Evolutionary conservation across 1,284 basidiomycete genomes (phyloP).

Genomic region (Boletus calvinii): DNA sequence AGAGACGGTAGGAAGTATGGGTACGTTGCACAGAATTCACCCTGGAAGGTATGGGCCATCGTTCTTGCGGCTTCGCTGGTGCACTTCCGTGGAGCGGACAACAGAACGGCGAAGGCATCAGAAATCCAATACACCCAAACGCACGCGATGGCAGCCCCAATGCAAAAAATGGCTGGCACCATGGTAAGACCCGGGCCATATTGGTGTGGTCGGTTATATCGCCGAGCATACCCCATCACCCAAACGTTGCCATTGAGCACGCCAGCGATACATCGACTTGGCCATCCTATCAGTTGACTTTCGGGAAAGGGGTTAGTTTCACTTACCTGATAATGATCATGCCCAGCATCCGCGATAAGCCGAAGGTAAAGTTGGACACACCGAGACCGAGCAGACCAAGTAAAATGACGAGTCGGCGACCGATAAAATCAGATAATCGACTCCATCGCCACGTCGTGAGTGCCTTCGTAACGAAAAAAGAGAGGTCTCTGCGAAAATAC

Average conservation of each 20-base stretch:
- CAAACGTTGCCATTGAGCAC: conserved; percentile 38
- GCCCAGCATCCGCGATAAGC: conserved; percentile 65
- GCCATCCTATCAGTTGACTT: conserved; percentile 1
- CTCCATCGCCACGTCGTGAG: conserved; percentile 72
- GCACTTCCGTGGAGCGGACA: conserved; percentile 50
- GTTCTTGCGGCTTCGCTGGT: conserved; percentile 46
- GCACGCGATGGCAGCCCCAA: conserved; percentile 29
- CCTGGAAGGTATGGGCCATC: conserved; percentile 43
- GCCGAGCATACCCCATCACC: conserved; percentile 44
- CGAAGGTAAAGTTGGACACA: conserved; percentile 69
- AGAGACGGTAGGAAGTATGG: conserved; percentile 59
- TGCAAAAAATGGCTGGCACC: conserved; percentile 24
- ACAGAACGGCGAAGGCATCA: conserved; percentile 49
- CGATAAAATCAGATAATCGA: conserved; percentile 65
- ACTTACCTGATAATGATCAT: conserved; percentile 57
- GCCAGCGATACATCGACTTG: conserved; percentile 36
- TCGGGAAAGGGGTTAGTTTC: neutral
- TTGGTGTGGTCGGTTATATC: conserved; percentile 48
- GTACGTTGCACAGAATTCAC: conserved; percentile 48
- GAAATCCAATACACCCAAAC: conserved; percentile 30
- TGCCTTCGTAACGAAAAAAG: conserved; percentile 69
- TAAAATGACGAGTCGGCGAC: conserved; percentile 70
- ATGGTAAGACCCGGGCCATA: conserved; percentile 30
- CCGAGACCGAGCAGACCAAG: conserved; percentile 65
- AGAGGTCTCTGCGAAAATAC: conserved; percentile 56